These are phyloP conservation scores for Penicillium brevicompactum DNA, from an alignment of 2,329 filamentous ascomycete genomes.

Conservation along the genomic window DNA sequence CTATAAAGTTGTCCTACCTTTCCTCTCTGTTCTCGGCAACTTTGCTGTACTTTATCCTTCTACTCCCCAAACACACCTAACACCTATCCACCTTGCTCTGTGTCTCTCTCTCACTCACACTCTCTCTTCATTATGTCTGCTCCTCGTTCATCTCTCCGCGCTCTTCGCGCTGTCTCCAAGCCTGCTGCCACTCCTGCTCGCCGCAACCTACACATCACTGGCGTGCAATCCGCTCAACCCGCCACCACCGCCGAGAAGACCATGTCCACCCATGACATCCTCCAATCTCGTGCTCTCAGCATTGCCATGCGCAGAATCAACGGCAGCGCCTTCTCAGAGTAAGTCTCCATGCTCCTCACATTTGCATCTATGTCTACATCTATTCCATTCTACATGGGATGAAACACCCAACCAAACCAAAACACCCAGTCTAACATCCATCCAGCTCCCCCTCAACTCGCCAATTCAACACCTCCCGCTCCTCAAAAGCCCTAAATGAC, in stretches of 20 bases:
- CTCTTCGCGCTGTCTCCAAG: conserved; percentile 46
- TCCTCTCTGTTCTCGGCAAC: conserved; percentile 8
- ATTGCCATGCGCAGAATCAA: conserved; percentile 55
- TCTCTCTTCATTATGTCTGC: conserved; percentile 41
- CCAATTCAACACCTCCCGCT: conserved; percentile 64
- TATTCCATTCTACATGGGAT: neutral
- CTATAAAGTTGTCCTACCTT: conserved; percentile 15
- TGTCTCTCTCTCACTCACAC: neutral
- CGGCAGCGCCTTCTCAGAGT: conserved; percentile 43
- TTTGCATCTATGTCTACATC: conserved; percentile 1
- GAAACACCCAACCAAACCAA: neutral
- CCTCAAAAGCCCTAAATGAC: conserved; percentile 59
- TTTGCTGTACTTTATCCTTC: neutral
- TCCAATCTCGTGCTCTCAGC: conserved; percentile 57
- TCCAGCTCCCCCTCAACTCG: conserved; percentile 57
- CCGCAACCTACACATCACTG: conserved; percentile 63
- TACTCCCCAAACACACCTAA: neutral
- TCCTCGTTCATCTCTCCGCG: conserved; percentile 49
- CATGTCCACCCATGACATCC: conserved; percentile 55
- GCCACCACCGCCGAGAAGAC: conserved; percentile 54
- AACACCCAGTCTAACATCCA: conserved; percentile 18
- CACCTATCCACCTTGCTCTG: too few species aligned
- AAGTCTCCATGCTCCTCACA: conserved; percentile 22
- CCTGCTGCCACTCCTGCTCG: conserved; percentile 39
- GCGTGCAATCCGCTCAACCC: conserved; percentile 57